Base-by-base conservation (phyloP, 208 protist species). In the Leishmania gerbilli region DNA sequence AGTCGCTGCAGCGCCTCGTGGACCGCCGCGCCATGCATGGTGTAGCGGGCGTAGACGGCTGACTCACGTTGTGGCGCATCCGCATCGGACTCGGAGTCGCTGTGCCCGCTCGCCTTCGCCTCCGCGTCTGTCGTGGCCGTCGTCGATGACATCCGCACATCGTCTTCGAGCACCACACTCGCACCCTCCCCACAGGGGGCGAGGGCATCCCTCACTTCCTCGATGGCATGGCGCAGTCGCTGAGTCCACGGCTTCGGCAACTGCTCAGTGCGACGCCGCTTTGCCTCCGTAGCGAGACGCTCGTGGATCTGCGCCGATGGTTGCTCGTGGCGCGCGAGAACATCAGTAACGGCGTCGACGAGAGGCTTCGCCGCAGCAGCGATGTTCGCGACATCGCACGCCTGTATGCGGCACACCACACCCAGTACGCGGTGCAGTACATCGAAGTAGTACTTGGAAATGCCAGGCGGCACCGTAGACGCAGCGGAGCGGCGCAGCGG, bases 201-300 rank as follows among this genome's bases (percentile, higher is more conserved):
- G 13, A 90, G 74, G 9, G 65, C 56, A 24, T 71, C 79, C 53
- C 79, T 69, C 34, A 88, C 42, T 19, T 80, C 82, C n/a, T 74
- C 71, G 47, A 90, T 65, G 11, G 80, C 78, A 21, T 51, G 27
- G 9, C 79, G 47, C n/a, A 87, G 60, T 34, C 81, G 71, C 40
- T 51, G 45, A 6, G 72, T 13, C 87, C 87, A 90, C 69, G 77
- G 78, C 40, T 19, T 34, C 1, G 71, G 65, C 37, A 65, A 17
- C 37, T 74, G 53, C 84, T 95, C 92, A 19, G 72, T 84, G 64
- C 87, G 87, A 27, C 74, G 56, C 45, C 90, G 84, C 78, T 92
- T 92, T 55, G 60, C 72, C n/a, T 77, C 77, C 8, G 53, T 31
- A 1, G 62, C 53, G 0, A 68, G 37, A 0, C 71, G 71, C 3